Conservation (phyloP, 1,284 basidiomycete genomes). For the Apiotrichum siamense region DNA sequence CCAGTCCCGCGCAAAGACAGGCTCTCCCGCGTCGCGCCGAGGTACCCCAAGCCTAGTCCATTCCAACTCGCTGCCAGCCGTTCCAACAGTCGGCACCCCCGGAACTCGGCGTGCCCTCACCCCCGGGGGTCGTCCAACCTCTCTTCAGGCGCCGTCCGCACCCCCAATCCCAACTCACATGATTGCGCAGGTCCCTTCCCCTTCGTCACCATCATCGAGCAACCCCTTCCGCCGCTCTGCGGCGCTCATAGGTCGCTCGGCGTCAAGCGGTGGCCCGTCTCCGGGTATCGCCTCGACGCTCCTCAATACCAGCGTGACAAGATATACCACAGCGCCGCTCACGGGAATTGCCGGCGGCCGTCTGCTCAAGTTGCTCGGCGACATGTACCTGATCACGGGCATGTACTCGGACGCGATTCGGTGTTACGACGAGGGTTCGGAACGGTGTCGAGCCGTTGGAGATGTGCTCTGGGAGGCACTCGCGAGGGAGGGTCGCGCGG, state of each 20-base stretch:
- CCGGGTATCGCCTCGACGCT: neutral
- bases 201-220: too few species aligned
- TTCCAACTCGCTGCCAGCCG: constrained; percentile 18
- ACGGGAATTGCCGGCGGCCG: constrained; percentile 47
- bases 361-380: constrained; percentile 78
- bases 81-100: constrained; percentile 24
- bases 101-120: constrained; percentile 33
- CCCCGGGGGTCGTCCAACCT: constrained; percentile 38
- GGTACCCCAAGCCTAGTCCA: constrained; percentile 2
- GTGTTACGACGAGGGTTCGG: constrained; percentile 78
- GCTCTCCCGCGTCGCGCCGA: neutral
- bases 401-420: constrained; percentile 69
- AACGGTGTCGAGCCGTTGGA: constrained; percentile 61
- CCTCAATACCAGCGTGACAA: constrained; percentile 8
- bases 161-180: constrained; percentile 38
- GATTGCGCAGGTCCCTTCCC: constrained; percentile 24
- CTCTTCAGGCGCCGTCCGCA: constrained; percentile 34
- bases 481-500: constrained; percentile 73
- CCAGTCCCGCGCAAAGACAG: constrained; percentile 3
- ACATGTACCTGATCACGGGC: constrained; percentile 78
- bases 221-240: constrained; percentile 40
- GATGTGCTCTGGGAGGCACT: constrained; percentile 83
- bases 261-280: constrained; percentile 16
- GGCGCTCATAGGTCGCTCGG: constrained; percentile 30
- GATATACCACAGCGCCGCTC: constrained; percentile 35